Evolutionary conservation across 495 filamentous ascomycete genomes (phyloP), one percentile per base, ranked within the genome.

Genomic region (Letharia columbiana): DNA sequence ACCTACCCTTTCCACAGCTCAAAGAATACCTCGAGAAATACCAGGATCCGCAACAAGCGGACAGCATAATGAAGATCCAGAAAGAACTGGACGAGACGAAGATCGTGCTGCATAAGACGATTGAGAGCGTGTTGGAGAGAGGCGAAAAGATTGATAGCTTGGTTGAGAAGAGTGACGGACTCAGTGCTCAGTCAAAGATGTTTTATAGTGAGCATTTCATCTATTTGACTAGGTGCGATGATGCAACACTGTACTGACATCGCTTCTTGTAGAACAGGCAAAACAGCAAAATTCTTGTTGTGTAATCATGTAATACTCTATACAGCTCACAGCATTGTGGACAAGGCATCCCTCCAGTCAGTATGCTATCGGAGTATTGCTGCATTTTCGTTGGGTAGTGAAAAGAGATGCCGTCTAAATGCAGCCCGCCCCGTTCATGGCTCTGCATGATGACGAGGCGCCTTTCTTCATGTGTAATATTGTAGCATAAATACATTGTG

Each of bases 211-310:
- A 17, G 59, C 47, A 28, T 58, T 20, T n/a, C 35, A 35, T 60
- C 42, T 10, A 4, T 9, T 60, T 56, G 2, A 28, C 11, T 45
- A 11, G 10, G 41, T 45, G 37, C 40, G 11, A 20, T 44, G 7
- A 12, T 4, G 15, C 40, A 37, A 39, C 31, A 52, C 56, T 31
- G 67, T 54, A 31, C 47, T 63, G 42, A 63, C 52, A n/a, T 62
- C 64, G 13, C 23, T 63, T 42, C 37, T 57, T 18, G 42, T 42
- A 11, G 58, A 78, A 71, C 73, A 89, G 85, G 90, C 92, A 68
- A 96, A 96, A 82, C 95, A 96, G 77, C 93, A 96, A 75, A 97
- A 96, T 79, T 92, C 89, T 41, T 97, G 93, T 83, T 95, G 92
- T 76, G 71, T 88, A 56, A 73, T 96, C 59, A 92, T 92, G 87